A percentile compares a stretch with the other conserved stretches of the same genome.
These are phyloP conservation scores for Backusella morwellensis DNA, from an alignment of 192 early-diverging fungal species.

Conservation along the genomic window DNA sequence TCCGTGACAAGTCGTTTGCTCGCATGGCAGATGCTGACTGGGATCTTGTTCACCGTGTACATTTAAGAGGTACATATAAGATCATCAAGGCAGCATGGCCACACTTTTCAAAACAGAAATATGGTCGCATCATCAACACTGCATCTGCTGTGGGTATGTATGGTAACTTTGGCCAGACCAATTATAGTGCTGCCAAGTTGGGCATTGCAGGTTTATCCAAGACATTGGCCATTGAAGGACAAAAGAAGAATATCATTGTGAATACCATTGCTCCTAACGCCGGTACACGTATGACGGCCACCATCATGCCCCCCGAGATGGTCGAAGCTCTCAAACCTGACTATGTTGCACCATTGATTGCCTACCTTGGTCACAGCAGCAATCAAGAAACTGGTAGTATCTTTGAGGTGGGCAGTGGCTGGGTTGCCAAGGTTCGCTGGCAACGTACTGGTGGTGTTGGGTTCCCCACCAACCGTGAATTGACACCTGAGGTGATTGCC, in stretches of 20 bases:
- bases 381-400: conserved; percentile 77
- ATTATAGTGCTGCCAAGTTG: conserved; percentile 73
- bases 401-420: conserved; percentile 97
- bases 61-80: conserved; percentile 93
- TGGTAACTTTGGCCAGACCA: conserved; percentile 79
- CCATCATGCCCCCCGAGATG: conserved; percentile 93
- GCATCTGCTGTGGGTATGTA: conserved; percentile 91
- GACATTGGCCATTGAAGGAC: conserved; percentile 92
- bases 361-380: conserved; percentile 82
- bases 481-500: conserved; percentile 86
- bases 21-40: conserved; percentile 93
- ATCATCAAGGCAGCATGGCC: conserved; percentile 95
- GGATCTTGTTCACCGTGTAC: conserved; percentile 90
- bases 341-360: conserved; percentile 93
- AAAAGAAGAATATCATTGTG: conserved; percentile 84
- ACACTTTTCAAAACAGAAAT: conserved; percentile 89
- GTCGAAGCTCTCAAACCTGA: conserved; percentile 95
- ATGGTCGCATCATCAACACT: conserved; percentile 95
- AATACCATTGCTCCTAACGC: conserved; percentile 98
- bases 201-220: conserved; percentile 87
- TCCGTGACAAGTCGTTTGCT: conserved; percentile 93
- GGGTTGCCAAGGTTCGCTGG: conserved; percentile 93
- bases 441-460: conserved; percentile 93
- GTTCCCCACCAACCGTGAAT: conserved; percentile 80
- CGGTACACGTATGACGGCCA: conserved; percentile 96